These are phyloP conservation scores for Dioszegia hungarica DNA, from an alignment of 768 basidiomycete species.

Conservation along the genomic window DNA sequence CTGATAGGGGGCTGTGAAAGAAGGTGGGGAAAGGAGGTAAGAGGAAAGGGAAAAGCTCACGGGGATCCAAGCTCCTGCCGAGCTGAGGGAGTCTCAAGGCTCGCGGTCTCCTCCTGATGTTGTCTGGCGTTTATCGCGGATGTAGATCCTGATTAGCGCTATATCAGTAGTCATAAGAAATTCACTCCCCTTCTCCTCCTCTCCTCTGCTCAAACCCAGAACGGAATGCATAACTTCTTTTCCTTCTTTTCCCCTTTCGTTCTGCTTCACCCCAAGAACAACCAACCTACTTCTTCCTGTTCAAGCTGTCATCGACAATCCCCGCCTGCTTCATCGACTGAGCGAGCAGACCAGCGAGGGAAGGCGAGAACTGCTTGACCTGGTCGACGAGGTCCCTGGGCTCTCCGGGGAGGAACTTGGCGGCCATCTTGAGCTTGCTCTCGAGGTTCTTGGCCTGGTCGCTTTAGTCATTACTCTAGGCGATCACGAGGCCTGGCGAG, in stretches of 20 bases:
- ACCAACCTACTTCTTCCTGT: constrained; percentile 26
- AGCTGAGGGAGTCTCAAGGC: too few relatives aligned
- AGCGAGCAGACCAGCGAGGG: constrained; percentile 31
- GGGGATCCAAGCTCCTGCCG: too few relatives aligned
- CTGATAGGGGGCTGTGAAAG: too few relatives aligned
- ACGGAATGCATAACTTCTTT: not conserved
- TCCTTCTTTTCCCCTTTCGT: not conserved
- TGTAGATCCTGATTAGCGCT: too few relatives aligned
- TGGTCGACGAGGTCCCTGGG: constrained; percentile 39
- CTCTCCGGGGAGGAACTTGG: constrained; percentile 33
- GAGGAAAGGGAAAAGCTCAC: not conserved
- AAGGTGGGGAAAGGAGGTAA: not conserved
- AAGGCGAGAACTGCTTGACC: constrained; percentile 36
- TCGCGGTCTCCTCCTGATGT: too few relatives aligned
- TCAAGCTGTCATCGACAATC: constrained; percentile 29
- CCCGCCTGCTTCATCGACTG: constrained; percentile 37
- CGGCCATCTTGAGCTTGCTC: constrained; percentile 23
- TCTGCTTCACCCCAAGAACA: not conserved
- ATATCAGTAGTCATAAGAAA: too few relatives aligned
- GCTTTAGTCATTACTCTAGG: not conserved
- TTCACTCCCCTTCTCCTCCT: too few relatives aligned
- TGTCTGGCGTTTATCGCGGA: too few relatives aligned
- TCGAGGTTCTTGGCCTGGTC: constrained; percentile 35
- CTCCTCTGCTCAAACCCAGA: too few relatives aligned
- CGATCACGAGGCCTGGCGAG: not conserved